Conservation (phyloP, 2,329 filamentous ascomycete species). For the Penicillium sp. region DNA sequence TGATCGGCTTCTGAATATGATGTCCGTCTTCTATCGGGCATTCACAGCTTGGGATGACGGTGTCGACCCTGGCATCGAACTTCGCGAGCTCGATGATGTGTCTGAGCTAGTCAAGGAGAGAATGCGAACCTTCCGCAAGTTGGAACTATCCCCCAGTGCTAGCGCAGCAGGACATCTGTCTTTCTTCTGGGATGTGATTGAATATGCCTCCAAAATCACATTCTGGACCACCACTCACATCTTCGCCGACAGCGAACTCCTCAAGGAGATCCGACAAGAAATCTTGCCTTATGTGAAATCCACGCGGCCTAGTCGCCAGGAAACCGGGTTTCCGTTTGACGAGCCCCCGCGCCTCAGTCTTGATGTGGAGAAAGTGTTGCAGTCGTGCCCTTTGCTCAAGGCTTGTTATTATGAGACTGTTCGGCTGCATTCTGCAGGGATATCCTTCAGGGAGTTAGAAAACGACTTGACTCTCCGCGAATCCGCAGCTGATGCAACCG, state of each 20-base stretch:
- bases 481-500: conserved; percentile 34
- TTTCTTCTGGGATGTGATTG: conserved; percentile 52
- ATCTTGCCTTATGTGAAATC: conserved; percentile 41
- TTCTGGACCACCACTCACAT: conserved; percentile 50
- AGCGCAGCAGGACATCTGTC: conserved; percentile 43
- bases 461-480: conserved; percentile 39
- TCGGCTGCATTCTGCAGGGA: conserved; percentile 40
- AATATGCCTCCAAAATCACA: conserved; percentile 48
- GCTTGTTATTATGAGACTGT: conserved; percentile 45
- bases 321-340: conserved; percentile 40
- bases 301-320: conserved; percentile 31
- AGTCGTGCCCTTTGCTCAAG: conserved; percentile 44
- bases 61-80: conserved; percentile 39
- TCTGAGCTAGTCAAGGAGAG: conserved; percentile 43
- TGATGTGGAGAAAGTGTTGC: conserved; percentile 37
- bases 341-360: conserved; percentile 43
- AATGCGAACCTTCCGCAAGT: conserved; percentile 37
- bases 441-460: conserved; percentile 40
- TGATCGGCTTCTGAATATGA: conserved; percentile 36
- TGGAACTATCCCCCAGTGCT: conserved; percentile 34
- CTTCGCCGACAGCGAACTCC: conserved; percentile 37
- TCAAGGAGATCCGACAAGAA: conserved; percentile 43
- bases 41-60: conserved; percentile 41
- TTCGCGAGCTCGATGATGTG: conserved; percentile 47
- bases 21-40: conserved; percentile 42